Conservation (phyloP, 192 early-diverging fungal species). For the Spizellomyces sp. region DNA sequence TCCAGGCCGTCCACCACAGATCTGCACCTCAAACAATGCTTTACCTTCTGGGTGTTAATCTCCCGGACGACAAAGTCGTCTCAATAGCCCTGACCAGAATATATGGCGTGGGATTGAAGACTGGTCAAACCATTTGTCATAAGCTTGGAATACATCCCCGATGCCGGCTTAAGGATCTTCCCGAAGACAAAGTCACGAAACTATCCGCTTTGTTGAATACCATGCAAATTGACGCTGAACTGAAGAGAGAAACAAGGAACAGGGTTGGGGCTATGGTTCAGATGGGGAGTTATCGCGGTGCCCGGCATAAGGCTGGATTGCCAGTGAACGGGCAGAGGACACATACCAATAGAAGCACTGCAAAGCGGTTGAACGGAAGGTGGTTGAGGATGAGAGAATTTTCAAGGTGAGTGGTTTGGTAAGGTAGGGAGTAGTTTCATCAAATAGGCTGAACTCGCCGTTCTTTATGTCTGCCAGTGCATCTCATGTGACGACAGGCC, state of each 20-base stretch:
- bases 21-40: constrained; percentile 59
- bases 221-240: constrained; percentile 78
- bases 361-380: constrained; percentile 76
- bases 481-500: too few species aligned
- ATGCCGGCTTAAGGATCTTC: constrained; percentile 85
- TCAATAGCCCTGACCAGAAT: constrained; percentile 82
- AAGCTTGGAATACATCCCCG: constrained; percentile 80
- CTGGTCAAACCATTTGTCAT: constrained; percentile 72
- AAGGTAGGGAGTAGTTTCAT: too few species aligned
- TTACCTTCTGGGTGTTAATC: constrained; percentile 91
- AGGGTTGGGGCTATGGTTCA: constrained; percentile 73
- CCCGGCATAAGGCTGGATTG: constrained; percentile 80
- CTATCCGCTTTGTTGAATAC: constrained; percentile 81
- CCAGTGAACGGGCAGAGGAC: constrained; percentile 92
- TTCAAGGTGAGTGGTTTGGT: too few species aligned
- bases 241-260: constrained; percentile 69
- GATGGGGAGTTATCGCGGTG: constrained; percentile 68
- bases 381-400: constrained; percentile 33
- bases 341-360: constrained; percentile 82
- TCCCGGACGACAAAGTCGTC: constrained; percentile 88
- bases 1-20: neutral
- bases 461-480: too few species aligned
- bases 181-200: constrained; percentile 84
- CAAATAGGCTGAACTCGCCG: too few species aligned
- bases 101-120: constrained; percentile 86